Evolutionary conservation across 2,329 filamentous ascomycete genomes (phyloP).

Genomic region (Parascedosporium putredinis): DNA sequence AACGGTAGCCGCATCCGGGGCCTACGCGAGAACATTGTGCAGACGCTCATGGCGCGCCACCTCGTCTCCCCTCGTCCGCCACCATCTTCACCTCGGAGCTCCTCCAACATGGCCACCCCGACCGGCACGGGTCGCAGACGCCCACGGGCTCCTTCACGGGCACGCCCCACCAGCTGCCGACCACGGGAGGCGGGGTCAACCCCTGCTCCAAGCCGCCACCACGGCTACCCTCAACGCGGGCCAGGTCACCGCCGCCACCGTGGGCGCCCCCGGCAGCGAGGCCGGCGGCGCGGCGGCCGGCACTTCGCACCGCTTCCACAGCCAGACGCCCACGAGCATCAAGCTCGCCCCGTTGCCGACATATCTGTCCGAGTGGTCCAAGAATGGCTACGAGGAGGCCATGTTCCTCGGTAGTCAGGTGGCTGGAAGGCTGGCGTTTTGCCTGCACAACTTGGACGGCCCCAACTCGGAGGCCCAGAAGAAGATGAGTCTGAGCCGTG

Average conservation of each 20-base stretch:
- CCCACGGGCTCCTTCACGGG: constrained; percentile 56
- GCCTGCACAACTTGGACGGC: constrained; percentile 46
- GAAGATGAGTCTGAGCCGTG: constrained; percentile 44
- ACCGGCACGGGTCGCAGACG: constrained; percentile 86
- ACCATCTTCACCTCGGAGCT: constrained; percentile 97
- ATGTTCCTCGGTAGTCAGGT: constrained; percentile 83
- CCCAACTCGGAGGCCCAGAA: constrained; percentile 41
- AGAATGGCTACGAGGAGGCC: constrained; percentile 67
- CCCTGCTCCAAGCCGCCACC: constrained; percentile 83
- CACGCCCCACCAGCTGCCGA: constrained; percentile 42
- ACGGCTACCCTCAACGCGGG: constrained; percentile 49
- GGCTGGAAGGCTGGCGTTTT: constrained; percentile 54
- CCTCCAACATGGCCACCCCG: constrained; percentile 86
- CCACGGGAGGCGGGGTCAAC: constrained; percentile 60
- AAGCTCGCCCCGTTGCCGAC: constrained; percentile 68
- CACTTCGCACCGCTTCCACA: constrained; percentile 43
- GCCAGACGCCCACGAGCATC: constrained; percentile 72
- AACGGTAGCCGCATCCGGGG: constrained; percentile 67
- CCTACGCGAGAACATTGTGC: constrained; percentile 79
- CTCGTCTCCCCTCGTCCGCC: constrained; percentile 79
- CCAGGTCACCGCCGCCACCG: constrained; percentile 25
- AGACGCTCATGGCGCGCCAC: constrained; percentile 70
- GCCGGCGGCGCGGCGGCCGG: constrained; percentile 14
- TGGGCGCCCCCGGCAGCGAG: constrained; percentile 29
- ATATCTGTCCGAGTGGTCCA: constrained; percentile 88